Percentiles rank a stretch among this genome's conserved stretches.
Conservation (phyloP, 2,329 filamentous ascomycete species). For the Colletotrichum lini region DNA sequence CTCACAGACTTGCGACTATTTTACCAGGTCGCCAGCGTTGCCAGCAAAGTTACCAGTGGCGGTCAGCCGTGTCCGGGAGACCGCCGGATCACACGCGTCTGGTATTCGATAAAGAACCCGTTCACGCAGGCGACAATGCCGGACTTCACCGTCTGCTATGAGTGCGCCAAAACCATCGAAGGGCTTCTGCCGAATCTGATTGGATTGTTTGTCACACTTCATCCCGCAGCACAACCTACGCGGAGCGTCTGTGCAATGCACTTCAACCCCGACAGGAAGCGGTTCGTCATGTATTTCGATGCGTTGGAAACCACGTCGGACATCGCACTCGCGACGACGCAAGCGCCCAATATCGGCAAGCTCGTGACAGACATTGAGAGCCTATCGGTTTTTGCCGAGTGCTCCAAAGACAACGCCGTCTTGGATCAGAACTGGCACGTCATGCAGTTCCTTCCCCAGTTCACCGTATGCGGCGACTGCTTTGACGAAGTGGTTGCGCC, state of each 20-base stretch:
- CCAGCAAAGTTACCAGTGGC: slow-evolving; percentile 57
- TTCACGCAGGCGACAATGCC: slow-evolving; percentile 74
- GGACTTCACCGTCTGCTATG: slow-evolving; percentile 82
- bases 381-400: slow-evolving; percentile 73
- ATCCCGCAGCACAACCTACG: slow-evolving; percentile 61
- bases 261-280: slow-evolving; percentile 64
- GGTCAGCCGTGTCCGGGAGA: slow-evolving; percentile 71
- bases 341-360: slow-evolving; percentile 69
- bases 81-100: slow-evolving; percentile 70
- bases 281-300: slow-evolving; percentile 74
- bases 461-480: slow-evolving; percentile 90
- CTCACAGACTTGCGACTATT: slow-evolving; percentile 78
- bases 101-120: slow-evolving; percentile 83
- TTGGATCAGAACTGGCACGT: slow-evolving; percentile 81
- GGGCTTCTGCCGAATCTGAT: slow-evolving; percentile 80
- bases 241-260: slow-evolving; percentile 78
- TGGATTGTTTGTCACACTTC: slow-evolving; percentile 73
- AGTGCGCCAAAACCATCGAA: slow-evolving; percentile 81
- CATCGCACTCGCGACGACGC: slow-evolving; percentile 59
- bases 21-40: slow-evolving; percentile 76
- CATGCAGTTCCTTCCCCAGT: slow-evolving; percentile 80
- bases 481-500: slow-evolving; percentile 86
- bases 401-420: slow-evolving; percentile 74
- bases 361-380: slow-evolving; percentile 76
- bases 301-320: slow-evolving; percentile 71